Conservation (phyloP, 2,329 filamentous ascomycete species). For the Ceratocystiopsis brevicomis region DNA sequence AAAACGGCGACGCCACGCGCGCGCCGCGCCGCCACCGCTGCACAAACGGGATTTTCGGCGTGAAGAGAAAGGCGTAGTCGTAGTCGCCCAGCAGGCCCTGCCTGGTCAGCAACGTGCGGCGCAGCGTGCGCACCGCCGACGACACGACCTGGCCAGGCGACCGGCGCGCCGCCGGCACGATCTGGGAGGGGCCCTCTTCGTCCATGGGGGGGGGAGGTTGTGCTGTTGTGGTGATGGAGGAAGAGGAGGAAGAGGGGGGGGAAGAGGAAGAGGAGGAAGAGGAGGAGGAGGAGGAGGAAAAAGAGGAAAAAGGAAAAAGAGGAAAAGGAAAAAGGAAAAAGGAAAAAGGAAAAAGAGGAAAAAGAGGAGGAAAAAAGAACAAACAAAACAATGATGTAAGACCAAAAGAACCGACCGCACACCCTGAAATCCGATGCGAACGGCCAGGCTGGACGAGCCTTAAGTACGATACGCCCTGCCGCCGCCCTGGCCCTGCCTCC, state of each 20-base stretch:
- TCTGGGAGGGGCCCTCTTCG: slow-evolving; percentile 32
- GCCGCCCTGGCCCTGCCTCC: no score
- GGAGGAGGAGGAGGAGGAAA: no score
- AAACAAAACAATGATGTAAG: neutral
- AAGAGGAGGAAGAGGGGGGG: neutral
- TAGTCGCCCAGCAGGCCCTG: slow-evolving; percentile 70
- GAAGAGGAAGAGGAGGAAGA: neutral
- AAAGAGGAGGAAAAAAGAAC: neutral
- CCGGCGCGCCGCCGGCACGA: slow-evolving; percentile 18
- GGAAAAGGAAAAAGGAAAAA: no score
- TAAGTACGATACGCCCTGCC: no score
- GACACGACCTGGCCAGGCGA: slow-evolving; percentile 15
- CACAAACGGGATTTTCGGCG: slow-evolving; percentile 66
- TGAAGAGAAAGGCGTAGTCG: slow-evolving; percentile 80
- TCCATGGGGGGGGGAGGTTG: slow-evolving; percentile 23
- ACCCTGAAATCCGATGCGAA: no score
- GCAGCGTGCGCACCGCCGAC: slow-evolving; percentile 10
- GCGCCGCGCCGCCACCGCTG: no score
- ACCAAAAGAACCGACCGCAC: neutral
- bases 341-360: neutral
- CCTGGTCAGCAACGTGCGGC: slow-evolving; percentile 32
- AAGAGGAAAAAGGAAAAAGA: no score
- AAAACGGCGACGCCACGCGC: slow-evolving; percentile 49
- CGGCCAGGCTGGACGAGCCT: no score
- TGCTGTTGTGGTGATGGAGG: neutral